Evolutionary conservation across 139 green algal genomes (phyloP).

Genomic region (Spirogloea muscicola): DNA sequence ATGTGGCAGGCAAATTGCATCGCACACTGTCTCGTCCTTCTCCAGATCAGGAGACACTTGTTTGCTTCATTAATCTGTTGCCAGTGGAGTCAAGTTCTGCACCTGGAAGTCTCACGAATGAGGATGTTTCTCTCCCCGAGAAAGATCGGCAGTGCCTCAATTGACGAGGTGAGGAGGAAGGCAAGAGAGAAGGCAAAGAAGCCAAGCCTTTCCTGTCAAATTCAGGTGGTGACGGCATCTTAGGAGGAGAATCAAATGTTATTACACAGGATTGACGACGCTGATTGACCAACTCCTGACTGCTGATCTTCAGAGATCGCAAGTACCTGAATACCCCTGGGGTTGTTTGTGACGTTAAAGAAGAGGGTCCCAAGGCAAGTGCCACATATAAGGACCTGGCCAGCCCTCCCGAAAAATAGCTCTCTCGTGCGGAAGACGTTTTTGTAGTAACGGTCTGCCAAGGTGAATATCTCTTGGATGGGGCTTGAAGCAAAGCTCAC

Average conservation of each 20-base stretch:
- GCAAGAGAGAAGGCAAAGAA: constrained; percentile 49
- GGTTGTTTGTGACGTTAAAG: constrained; percentile 11
- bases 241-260: too few relatives aligned
- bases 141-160: constrained; percentile 49
- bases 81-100: constrained; percentile 11
- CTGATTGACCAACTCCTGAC: too few relatives aligned
- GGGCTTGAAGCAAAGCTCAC: not conserved
- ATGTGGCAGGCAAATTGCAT: too few relatives aligned
- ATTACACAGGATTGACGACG: too few relatives aligned
- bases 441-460: constrained; percentile 21
- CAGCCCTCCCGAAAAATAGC: constrained; percentile 43
- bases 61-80: too few relatives aligned
- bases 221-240: too few relatives aligned
- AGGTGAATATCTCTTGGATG: constrained; percentile 4
- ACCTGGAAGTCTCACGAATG: constrained; percentile 47
- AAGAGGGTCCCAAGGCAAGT: constrained; percentile 39
- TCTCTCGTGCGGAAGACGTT: constrained; percentile 52
- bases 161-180: constrained; percentile 46
- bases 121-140: constrained; percentile 48
- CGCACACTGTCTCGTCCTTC: too few relatives aligned
- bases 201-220: constrained; percentile 18
- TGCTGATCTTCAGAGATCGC: not conserved
- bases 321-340: constrained; percentile 7
- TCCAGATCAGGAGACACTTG: too few relatives aligned
- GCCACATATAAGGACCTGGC: constrained; percentile 24